Percentiles rank a stretch among this genome's conserved stretches.
phyloP scores from a whole-genome alignment of 2,329 filamentous ascomycete genomes.

The Gnomoniopsis sp. region DNA sequence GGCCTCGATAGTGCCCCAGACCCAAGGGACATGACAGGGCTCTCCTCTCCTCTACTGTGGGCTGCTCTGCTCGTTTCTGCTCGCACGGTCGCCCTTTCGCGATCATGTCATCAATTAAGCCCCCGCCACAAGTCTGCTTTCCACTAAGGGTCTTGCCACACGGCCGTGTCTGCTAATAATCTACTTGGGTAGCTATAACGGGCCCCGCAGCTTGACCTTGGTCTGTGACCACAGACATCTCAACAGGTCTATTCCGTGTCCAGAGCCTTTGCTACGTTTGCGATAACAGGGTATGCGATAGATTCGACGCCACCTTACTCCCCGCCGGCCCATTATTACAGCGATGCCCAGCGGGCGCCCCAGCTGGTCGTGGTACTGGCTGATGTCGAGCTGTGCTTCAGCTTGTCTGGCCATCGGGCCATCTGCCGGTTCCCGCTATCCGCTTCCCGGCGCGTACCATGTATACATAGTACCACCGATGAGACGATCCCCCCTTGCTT shows the following conservation, averaged over 20 bases:
- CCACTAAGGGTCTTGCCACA: slow-evolving; percentile 4
- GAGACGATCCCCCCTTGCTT: slow-evolving; percentile 7
- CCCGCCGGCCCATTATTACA: not conserved
- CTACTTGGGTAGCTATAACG: too few species aligned
- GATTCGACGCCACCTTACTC: too few species aligned
- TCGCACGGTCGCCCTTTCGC: slow-evolving; percentile 8
- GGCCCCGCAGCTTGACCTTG: too few species aligned
- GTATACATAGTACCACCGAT: slow-evolving; percentile 5
- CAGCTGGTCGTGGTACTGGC: not conserved
- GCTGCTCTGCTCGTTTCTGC: not conserved
- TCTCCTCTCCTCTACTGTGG: not conserved
- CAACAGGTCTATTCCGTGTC: not conserved
- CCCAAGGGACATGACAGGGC: not conserved
- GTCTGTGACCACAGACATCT: too few species aligned
- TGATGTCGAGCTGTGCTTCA: not conserved
- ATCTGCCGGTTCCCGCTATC: slow-evolving; percentile 3
- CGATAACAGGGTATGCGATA: too few species aligned
- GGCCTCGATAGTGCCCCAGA: not conserved
- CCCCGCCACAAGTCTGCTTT: not conserved
- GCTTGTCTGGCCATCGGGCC: not conserved
- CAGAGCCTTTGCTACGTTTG: not conserved
- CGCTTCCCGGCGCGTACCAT: not conserved
- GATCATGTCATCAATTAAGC: slow-evolving; percentile 4
- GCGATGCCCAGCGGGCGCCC: too few species aligned
- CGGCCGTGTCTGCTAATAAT: not conserved